Conservation (phyloP, 331 rosid species). For the Saraca asoca region DNA sequence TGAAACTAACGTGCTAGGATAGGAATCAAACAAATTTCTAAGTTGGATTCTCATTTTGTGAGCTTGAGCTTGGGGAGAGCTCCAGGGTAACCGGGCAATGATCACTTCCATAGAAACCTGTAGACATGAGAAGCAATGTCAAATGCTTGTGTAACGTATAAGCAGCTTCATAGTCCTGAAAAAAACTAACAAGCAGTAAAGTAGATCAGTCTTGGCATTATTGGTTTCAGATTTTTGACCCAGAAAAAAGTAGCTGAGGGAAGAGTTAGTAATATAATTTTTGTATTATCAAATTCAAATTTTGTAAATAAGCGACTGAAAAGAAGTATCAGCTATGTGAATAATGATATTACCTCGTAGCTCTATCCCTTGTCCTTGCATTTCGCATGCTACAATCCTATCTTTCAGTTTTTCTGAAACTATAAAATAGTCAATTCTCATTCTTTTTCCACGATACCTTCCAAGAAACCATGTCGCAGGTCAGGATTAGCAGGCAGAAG, state of each 20-base stretch:
- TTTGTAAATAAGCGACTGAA: conserved; percentile 14
- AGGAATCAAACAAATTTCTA: conserved; percentile 24
- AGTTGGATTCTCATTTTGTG: conserved; percentile 44
- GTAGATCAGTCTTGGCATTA: background rate
- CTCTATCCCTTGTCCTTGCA: conserved; percentile 90
- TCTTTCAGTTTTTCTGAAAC: conserved; percentile 68
- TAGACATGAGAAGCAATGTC: conserved; percentile 33
- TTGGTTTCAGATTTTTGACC: conserved; percentile 8
- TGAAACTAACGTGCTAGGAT: conserved; percentile 1
- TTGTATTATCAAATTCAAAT: conserved; percentile 12
- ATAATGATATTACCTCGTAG: conserved; percentile 56
- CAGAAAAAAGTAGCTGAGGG: background rate
- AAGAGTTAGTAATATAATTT: conserved; percentile 9
- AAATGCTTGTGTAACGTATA: conserved; percentile 1
- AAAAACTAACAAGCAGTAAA: background rate
- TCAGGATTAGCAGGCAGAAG: conserved; percentile 25
- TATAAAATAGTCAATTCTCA: conserved; percentile 89
- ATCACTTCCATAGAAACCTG: conserved; percentile 95
- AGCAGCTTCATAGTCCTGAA: conserved; percentile 2
- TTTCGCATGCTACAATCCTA: conserved; percentile 73
- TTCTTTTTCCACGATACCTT: conserved; percentile 97
- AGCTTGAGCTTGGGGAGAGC: conserved; percentile 54
- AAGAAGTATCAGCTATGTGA: background rate
- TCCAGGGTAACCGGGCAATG: conserved; percentile 87
- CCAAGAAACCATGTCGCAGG: conserved; percentile 38